phyloP scores from a whole-genome alignment of 257 asterid species.

The Ehretia macrophylla region DNA sequence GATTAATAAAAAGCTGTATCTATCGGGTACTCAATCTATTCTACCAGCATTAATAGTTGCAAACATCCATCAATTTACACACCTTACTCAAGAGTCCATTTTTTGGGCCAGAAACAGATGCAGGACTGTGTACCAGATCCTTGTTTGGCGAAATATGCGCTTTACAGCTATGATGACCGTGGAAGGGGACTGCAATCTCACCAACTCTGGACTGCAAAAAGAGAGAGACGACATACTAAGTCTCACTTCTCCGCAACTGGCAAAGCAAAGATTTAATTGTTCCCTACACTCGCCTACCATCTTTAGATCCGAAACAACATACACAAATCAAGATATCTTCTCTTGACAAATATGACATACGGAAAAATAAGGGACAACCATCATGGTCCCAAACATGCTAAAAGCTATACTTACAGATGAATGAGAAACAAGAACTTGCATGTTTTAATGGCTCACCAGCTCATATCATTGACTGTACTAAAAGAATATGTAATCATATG shows the following conservation, averaged over 20 bases:
- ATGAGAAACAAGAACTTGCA: not conserved
- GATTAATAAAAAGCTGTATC: not conserved
- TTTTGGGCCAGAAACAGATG: conserved; percentile 38
- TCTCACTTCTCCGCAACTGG: not conserved
- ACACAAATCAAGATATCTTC: too few relatives aligned
- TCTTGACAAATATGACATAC: too few relatives aligned
- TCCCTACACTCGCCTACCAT: not conserved
- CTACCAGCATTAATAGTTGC: not conserved
- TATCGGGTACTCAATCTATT: not conserved
- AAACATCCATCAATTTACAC: conserved; percentile 6
- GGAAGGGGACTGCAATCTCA: conserved; percentile 32
- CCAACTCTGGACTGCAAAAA: conserved; percentile 32
- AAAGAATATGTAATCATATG: not conserved
- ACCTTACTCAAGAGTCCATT: conserved; percentile 40
- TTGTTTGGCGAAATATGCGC: conserved; percentile 21
- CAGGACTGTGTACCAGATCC: conserved; percentile 37
- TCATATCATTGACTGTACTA: not conserved
- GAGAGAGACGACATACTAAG: conserved; percentile 1
- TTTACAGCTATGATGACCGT: conserved; percentile 28
- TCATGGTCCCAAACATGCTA: too few relatives aligned
- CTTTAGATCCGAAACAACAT: conserved; percentile 3
- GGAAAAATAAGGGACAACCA: too few relatives aligned
- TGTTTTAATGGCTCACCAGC: not conserved
- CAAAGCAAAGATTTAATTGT: not conserved
- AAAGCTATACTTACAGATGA: too few relatives aligned